phyloP scores from a whole-genome alignment of 352 stramenopile species.

The Phytopythium chamaehyphon region DNA sequence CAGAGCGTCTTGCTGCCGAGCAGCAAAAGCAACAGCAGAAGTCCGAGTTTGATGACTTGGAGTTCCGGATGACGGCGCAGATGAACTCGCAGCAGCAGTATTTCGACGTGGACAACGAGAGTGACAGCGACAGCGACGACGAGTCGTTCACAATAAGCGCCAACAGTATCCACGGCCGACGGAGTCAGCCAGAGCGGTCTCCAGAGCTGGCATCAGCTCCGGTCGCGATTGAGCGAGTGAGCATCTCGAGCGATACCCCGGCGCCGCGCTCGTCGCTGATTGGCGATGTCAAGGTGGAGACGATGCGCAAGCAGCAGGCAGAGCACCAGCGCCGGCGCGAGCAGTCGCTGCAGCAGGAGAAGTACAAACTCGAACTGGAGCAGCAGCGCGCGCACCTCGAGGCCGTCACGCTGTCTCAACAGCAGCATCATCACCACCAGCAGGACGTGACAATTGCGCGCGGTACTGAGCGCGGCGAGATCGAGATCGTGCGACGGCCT shows the following conservation, averaged over 20 bases:
- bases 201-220: slow-evolving; percentile 11
- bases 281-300: slow-evolving; percentile 60
- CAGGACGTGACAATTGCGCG: slow-evolving; percentile 14
- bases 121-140: slow-evolving; percentile 17
- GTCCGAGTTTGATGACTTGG: slow-evolving; percentile 37
- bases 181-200: slow-evolving; percentile 17
- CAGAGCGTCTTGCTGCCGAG: slow-evolving; percentile 29
- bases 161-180: not conserved
- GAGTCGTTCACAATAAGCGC: not conserved
- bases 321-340: slow-evolving; percentile 65
- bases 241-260: slow-evolving; percentile 6
- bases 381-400: slow-evolving; percentile 22
- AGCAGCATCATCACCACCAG: slow-evolving; percentile 7
- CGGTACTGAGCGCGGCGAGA: slow-evolving; percentile 5
- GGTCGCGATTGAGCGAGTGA: slow-evolving; percentile 6
- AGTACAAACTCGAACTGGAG: slow-evolving; percentile 33
- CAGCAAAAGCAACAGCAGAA: slow-evolving; percentile 16
- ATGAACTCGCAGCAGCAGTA: slow-evolving; percentile 27
- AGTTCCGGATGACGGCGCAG: slow-evolving; percentile 32
- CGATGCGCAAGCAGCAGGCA: slow-evolving; percentile 58
- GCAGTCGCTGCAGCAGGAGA: slow-evolving; percentile 47
- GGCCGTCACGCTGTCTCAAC: slow-evolving; percentile 11
- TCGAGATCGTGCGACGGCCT: slow-evolving; percentile 39
- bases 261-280: slow-evolving; percentile 55
- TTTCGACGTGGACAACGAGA: slow-evolving; percentile 32